These are phyloP conservation scores for Staphylotrichum tortipilum DNA, from an alignment of 495 filamentous ascomycete species.

Conservation along the genomic window DNA sequence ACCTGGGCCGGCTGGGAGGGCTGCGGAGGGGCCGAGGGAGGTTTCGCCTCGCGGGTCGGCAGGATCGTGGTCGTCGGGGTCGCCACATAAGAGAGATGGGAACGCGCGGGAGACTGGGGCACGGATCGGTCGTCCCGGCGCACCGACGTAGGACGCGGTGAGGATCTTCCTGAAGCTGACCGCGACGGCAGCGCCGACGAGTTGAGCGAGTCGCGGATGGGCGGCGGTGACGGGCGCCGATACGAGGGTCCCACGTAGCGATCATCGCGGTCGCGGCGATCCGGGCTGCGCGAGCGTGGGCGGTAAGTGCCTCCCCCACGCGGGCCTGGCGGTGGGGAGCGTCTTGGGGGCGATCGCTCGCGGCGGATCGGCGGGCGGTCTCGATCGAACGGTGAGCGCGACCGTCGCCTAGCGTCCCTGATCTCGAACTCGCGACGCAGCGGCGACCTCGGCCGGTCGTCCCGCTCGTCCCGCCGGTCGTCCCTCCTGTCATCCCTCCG, in stretches of 20 bases:
- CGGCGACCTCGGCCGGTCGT: conserved; percentile 17
- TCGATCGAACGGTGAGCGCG: conserved; percentile 39
- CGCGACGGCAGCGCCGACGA: conserved; percentile 37
- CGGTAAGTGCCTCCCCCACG: conserved; percentile 31
- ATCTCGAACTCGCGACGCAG: conserved; percentile 20
- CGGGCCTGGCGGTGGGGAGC: conserved; percentile 27
- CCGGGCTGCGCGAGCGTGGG: conserved; percentile 35
- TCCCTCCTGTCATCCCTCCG: conserved; percentile 7
- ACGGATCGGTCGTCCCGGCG: conserved; percentile 36
- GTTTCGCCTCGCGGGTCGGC: conserved; percentile 20
- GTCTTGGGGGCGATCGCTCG: conserved; percentile 33
- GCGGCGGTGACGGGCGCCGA: conserved; percentile 35
- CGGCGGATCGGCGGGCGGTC: conserved; percentile 28
- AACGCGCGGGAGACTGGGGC: conserved; percentile 30
- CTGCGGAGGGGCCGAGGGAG: conserved; percentile 14
- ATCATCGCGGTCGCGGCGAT: conserved; percentile 40
- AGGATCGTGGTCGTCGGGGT: conserved; percentile 22
- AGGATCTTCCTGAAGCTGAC: conserved; percentile 35
- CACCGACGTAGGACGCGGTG: conserved; percentile 34
- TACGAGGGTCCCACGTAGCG: conserved; percentile 27
- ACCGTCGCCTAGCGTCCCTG: conserved; percentile 30
- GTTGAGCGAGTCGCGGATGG: conserved; percentile 34
- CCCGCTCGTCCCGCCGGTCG: conserved; percentile 7
- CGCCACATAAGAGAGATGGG: conserved; percentile 13
- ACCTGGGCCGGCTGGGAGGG: conserved; percentile 4